Conservation (phyloP, 306 rosid genomes). For the Lathyrus aphaca region DNA sequence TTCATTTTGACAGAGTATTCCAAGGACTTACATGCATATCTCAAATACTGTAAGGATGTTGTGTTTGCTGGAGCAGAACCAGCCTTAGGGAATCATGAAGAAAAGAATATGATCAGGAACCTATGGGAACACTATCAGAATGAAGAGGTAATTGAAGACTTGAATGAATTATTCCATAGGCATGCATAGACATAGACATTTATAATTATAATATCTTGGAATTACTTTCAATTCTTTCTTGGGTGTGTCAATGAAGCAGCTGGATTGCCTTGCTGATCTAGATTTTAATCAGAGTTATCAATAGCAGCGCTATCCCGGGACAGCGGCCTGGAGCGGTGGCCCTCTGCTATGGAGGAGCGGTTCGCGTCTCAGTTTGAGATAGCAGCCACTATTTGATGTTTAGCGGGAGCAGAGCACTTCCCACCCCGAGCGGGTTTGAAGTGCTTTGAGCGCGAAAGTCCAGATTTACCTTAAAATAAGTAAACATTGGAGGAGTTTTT, state of each 20-base stretch:
- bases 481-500: no score
- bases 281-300: background rate
- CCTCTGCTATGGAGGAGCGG: no score
- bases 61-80: constrained; percentile 78
- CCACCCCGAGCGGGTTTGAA: no score
- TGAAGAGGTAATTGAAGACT: constrained; percentile 58
- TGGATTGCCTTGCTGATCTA: background rate
- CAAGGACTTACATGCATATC: constrained; percentile 76
- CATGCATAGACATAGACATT: constrained; percentile 7
- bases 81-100: constrained; percentile 63
- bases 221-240: constrained; percentile 27
- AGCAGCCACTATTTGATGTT: no score
- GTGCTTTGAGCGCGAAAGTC: no score
- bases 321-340: no score
- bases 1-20: constrained; percentile 59
- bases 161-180: constrained; percentile 19
- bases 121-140: constrained; percentile 68
- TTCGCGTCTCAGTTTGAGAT: no score
- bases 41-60: constrained; percentile 74
- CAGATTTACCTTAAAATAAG: no score
- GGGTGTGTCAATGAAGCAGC: constrained; percentile 8
- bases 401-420: no score
- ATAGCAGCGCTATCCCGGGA: no score
- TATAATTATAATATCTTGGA: constrained; percentile 27
- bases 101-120: constrained; percentile 54